Conservation (phyloP, 2,329 filamentous ascomycete species). For the Monilinia vaccinii-corymbosi region DNA sequence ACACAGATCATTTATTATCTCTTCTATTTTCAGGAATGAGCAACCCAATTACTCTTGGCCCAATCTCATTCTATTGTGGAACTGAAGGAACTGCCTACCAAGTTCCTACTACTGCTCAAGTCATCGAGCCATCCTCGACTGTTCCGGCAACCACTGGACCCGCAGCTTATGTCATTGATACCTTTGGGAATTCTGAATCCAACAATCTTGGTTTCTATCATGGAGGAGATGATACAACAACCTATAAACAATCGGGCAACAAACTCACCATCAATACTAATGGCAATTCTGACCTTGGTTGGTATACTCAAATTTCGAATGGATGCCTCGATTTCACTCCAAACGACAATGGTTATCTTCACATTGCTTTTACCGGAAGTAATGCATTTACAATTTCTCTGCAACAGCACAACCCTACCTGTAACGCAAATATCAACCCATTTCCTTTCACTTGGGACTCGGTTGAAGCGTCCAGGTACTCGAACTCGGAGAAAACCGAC, state of each 20-base stretch:
- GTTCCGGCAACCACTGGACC: slow-evolving; percentile 41
- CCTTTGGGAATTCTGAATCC: slow-evolving; percentile 41
- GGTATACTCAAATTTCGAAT: slow-evolving; percentile 48
- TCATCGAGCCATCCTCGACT: slow-evolving; percentile 37
- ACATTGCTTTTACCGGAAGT: slow-evolving; percentile 54
- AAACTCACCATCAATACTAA: slow-evolving; percentile 47
- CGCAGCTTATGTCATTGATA: slow-evolving; percentile 49
- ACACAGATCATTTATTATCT: slow-evolving; percentile 42
- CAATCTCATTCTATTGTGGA: slow-evolving; percentile 51
- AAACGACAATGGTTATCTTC: slow-evolving; percentile 50
- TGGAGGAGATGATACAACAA: slow-evolving; percentile 52
- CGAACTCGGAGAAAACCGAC: slow-evolving; percentile 36
- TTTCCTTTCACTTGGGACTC: slow-evolving; percentile 62
- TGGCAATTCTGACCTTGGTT: slow-evolving; percentile 49
- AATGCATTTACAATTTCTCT: slow-evolving; percentile 55
- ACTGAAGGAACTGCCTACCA: slow-evolving; percentile 40
- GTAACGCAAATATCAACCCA: slow-evolving; percentile 45
- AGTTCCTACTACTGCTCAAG: slow-evolving; percentile 34
- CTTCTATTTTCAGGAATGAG: slow-evolving; percentile 42
- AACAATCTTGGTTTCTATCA: slow-evolving; percentile 59
- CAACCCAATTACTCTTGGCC: slow-evolving; percentile 42
- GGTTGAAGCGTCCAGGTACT: slow-evolving; percentile 53
- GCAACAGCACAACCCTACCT: slow-evolving; percentile 56
- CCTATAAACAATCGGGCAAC: slow-evolving; percentile 40
- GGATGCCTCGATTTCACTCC: slow-evolving; percentile 47